phyloP scores from a whole-genome alignment of 192 early-diverging fungal genomes.

The Coemansia asiatica region DNA sequence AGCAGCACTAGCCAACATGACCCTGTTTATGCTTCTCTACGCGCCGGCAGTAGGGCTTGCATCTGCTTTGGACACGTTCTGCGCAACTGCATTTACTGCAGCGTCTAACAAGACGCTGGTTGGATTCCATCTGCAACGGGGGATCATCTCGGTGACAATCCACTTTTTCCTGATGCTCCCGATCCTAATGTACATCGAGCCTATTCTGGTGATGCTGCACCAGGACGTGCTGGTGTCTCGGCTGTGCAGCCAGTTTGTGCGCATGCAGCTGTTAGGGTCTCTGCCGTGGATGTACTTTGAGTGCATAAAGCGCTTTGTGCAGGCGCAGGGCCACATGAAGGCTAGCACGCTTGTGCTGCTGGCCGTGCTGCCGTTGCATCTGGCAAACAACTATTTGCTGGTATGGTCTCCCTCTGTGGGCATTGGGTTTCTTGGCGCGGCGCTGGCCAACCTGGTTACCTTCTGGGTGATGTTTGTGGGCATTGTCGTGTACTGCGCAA shows the following conservation, averaged over 20 bases:
- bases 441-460: conserved; percentile 68
- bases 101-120: conserved; percentile 57
- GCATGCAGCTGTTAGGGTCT: conserved; percentile 63
- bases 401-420: conserved; percentile 65
- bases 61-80: conserved; percentile 68
- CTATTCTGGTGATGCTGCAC: conserved; percentile 62
- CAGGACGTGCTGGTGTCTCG: conserved; percentile 70
- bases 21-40: conserved; percentile 62
- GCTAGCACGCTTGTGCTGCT: conserved; percentile 69
- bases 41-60: conserved; percentile 63
- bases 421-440: conserved; percentile 79
- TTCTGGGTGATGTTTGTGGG: conserved; percentile 69
- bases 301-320: conserved; percentile 74
- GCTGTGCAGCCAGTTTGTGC: conserved; percentile 65
- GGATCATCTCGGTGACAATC: conserved; percentile 66
- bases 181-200: conserved; percentile 67
- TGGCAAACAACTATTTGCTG: conserved; percentile 71
- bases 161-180: conserved; percentile 69
- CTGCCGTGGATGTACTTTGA: conserved; percentile 76
- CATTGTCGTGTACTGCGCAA: conserved; percentile 60
- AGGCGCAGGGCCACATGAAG: conserved; percentile 85
- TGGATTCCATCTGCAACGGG: conserved; percentile 70
- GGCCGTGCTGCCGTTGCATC: conserved; percentile 68
- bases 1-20: conserved; percentile 64
- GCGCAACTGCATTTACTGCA: conserved; percentile 63